Evolutionary conservation across 768 basidiomycete species (phyloP).

Genomic region (Naganishia randhawae): DNA sequence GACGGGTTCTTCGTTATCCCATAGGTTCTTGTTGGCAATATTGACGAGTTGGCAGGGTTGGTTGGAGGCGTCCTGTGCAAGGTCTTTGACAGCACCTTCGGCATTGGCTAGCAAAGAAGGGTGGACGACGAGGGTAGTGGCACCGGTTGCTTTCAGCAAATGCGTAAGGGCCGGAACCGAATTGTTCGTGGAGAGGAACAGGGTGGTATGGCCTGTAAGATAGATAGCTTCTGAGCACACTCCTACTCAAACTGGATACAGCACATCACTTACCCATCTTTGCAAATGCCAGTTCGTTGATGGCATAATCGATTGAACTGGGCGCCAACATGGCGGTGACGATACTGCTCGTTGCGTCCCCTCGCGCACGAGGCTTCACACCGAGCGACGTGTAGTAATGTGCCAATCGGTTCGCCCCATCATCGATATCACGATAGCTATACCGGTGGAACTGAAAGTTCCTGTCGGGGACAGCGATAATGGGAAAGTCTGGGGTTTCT

Average conservation of each 20-base stretch:
- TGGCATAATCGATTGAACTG: constrained; percentile 21
- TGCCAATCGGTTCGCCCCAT: constrained; percentile 13
- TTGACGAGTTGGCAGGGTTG: constrained; percentile 3
- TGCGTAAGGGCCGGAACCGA: constrained; percentile 9
- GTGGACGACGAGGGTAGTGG: constrained; percentile 10
- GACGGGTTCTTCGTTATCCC: constrained; percentile 9
- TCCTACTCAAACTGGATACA: not conserved
- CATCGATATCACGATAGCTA: constrained; percentile 13
- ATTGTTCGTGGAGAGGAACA: constrained; percentile 19
- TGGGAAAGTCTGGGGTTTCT: constrained; percentile 10
- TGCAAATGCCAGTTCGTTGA: constrained; percentile 22
- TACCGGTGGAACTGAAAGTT: constrained; percentile 15
- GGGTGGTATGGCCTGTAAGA: constrained; percentile 12
- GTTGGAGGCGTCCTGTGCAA: constrained; percentile 21
- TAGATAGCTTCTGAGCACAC: not conserved
- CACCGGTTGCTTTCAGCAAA: constrained; percentile 17
- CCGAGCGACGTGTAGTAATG: constrained; percentile 25
- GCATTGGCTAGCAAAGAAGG: not conserved
- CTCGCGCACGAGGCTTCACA: constrained; percentile 2
- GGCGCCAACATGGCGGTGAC: constrained; percentile 22
- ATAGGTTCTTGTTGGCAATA: constrained; percentile 1
- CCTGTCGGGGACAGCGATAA: constrained; percentile 25
- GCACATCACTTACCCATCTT: constrained; percentile 13
- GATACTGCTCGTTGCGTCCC: constrained; percentile 12
- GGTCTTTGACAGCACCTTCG: constrained; percentile 1